Conservation (phyloP, 2,329 filamentous ascomycete genomes). For the Ophiostoma novo-ulmi region DNA sequence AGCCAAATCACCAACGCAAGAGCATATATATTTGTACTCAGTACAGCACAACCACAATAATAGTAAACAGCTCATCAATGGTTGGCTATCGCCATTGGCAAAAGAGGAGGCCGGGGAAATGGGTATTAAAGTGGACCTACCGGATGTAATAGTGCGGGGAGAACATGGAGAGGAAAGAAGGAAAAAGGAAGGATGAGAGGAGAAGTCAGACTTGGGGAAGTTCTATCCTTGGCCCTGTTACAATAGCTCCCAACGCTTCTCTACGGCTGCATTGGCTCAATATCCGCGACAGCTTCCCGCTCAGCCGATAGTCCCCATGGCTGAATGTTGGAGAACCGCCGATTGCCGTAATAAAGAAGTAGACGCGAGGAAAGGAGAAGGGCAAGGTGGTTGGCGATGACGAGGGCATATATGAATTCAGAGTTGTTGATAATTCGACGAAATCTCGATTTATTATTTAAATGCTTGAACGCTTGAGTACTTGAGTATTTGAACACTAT, state of each 20-base stretch:
- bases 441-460: not conserved
- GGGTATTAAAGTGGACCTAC: conserved; percentile 21
- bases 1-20: too few species aligned
- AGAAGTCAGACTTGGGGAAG: conserved; percentile 6
- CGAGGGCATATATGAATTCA: not conserved
- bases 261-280: not conserved
- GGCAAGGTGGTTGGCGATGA: not conserved
- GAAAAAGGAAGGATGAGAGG: not conserved
- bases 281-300: conserved; percentile 16
- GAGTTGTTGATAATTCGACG: not conserved
- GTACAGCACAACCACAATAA: not conserved
- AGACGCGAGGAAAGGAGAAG: not conserved
- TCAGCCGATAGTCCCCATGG: conserved; percentile 19
- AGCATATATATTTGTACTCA: too few species aligned
- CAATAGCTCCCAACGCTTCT: not conserved
- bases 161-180: conserved; percentile 10
- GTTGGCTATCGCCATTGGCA: not conserved
- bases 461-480: not conserved
- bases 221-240: not conserved
- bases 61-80: not conserved
- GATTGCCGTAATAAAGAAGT: not conserved
- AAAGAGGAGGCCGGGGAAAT: conserved; percentile 25
- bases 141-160: not conserved
- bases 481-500: too few species aligned
- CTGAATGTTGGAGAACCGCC: not conserved